These are phyloP conservation scores for Alternaria sp. DNA, from an alignment of 2,329 filamentous ascomycete species.

Conservation along the genomic window DNA sequence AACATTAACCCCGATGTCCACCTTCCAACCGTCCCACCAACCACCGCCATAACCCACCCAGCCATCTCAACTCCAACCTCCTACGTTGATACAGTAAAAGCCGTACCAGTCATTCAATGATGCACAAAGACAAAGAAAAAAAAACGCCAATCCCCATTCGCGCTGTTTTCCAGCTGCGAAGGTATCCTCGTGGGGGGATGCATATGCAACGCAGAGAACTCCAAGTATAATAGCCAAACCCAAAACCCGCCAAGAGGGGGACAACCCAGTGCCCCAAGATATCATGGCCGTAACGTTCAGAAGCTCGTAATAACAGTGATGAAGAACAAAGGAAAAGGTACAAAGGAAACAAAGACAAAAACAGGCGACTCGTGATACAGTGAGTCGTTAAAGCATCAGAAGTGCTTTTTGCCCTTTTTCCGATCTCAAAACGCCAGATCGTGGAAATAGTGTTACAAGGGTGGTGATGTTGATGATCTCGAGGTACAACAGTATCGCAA, in stretches of 20 bases:
- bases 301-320: constrained; percentile 15
- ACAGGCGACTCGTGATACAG: constrained; percentile 7
- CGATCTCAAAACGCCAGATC: constrained; percentile 26
- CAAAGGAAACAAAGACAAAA: constrained; percentile 6
- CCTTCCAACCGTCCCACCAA: neutral
- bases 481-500: constrained; percentile 16
- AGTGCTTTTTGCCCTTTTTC: constrained; percentile 21
- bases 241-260: constrained; percentile 12
- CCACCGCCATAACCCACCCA: neutral
- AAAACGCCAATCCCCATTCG: constrained; percentile 43
- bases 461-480: constrained; percentile 18
- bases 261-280: constrained; percentile 14
- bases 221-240: constrained; percentile 16
- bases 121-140: constrained; percentile 21
- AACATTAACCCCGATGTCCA: constrained; percentile 7
- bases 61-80: neutral
- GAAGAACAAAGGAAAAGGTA: constrained; percentile 20
- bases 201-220: constrained; percentile 39
- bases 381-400: constrained; percentile 24
- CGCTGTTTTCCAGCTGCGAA: constrained; percentile 39
- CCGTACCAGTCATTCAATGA: constrained; percentile 14
- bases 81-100: constrained; percentile 11
- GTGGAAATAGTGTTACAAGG: constrained; percentile 16
- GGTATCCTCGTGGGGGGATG: constrained; percentile 40
- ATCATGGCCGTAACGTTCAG: constrained; percentile 23